Base-by-base conservation (phyloP, 176 grass and related monocot genomes). In the Oryza meyeriana region DNA sequence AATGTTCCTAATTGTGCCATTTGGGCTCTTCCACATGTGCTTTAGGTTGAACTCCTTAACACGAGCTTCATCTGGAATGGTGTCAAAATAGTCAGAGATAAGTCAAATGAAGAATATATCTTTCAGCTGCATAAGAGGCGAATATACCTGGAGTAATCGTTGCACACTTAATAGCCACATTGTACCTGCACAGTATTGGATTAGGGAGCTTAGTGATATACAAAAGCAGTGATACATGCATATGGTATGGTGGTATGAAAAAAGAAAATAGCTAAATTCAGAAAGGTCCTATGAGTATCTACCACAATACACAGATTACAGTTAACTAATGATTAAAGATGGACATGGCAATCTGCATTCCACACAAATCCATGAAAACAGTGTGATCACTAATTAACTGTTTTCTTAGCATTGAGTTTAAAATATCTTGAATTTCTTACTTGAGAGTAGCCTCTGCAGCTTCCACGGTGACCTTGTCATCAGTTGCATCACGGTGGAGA, bases 121-220 rank as follows among this genome's bases (percentile, higher is more conserved):
- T 80, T 83, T 70, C 14, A 86, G 44, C 14, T 72, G 70, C 70
- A 71, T 34, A 89, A 84, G 36, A 90, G 73, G 79, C 2, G 69
- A 67, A 61, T 81, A 47, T 91, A 98, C 95, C 95, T 86, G 95
- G 95, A 82, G 95, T 98, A 63, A 98, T 93, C 3, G 95, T 98
- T 27, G 95, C 95, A 86, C 95, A 98, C 78, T 98, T 98, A 84
- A 98, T 93, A 80, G 95, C 95, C 78, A 98, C 95, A 91, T 98
- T 94, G 69, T 95, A 91, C 87, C 95, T 98, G 68, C 69, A 94
- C 33, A 78, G 63, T 32, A 86, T 59, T 62, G 36, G 33, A 62
- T 76, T 74, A 83, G 61, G 79, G 47, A 40, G 8, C 20, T 36
- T 63, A 81, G 67, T 26, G 63, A 78, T 68, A 68, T 48, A 74